Conservation (phyloP, 1,284 basidiomycete genomes). For the Sporisorium reilianum region DNA sequence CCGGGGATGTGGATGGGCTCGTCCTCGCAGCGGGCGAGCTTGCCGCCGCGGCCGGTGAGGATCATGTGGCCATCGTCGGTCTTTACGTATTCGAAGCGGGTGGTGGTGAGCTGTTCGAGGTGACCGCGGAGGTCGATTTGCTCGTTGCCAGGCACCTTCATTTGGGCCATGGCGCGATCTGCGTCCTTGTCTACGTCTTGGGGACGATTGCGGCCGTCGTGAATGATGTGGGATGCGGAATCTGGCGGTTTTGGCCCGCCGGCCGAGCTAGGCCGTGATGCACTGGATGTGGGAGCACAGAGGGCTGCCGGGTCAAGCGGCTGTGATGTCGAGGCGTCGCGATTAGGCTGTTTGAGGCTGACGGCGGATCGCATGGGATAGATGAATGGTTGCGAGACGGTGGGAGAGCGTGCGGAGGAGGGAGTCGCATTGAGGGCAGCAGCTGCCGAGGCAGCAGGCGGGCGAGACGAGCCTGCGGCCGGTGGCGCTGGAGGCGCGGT, state of each 20-base stretch:
- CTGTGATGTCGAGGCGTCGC: slow-evolving; percentile 16
- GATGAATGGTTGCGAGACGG: slow-evolving; percentile 56
- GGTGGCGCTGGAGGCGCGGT: slow-evolving; percentile 17
- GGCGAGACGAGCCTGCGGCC: slow-evolving; percentile 4
- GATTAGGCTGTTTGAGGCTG: slow-evolving; percentile 51
- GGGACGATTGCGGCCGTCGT: slow-evolving; percentile 32
- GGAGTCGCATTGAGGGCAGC: slow-evolving; percentile 17
- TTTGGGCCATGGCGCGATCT: slow-evolving; percentile 32
- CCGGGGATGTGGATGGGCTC: slow-evolving; percentile 89
- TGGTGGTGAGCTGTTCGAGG: slow-evolving; percentile 55
- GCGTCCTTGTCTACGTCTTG: slow-evolving; percentile 40
- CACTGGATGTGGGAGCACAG: slow-evolving; percentile 1
- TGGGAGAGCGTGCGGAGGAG: slow-evolving; percentile 32
- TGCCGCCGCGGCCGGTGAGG: slow-evolving; percentile 78
- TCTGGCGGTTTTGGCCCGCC: slow-evolving; percentile 12
- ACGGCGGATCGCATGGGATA: slow-evolving; percentile 63
- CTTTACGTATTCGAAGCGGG: slow-evolving; percentile 77
- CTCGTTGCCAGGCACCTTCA: slow-evolving; percentile 36
- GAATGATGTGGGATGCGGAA: slow-evolving; percentile 14
- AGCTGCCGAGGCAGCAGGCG: slow-evolving; percentile 2
- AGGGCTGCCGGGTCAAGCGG: slow-evolving; percentile 6
- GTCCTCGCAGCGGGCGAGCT: slow-evolving; percentile 80
- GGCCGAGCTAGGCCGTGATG: slow-evolving; percentile 19
- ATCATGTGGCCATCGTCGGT: slow-evolving; percentile 81
- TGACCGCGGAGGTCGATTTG: slow-evolving; percentile 29